A percentile compares a stretch with the other conserved stretches of the same genome.
phyloP scores from a whole-genome alignment of 2,329 filamentous ascomycete species.

The Fusarium heterosporum region DNA sequence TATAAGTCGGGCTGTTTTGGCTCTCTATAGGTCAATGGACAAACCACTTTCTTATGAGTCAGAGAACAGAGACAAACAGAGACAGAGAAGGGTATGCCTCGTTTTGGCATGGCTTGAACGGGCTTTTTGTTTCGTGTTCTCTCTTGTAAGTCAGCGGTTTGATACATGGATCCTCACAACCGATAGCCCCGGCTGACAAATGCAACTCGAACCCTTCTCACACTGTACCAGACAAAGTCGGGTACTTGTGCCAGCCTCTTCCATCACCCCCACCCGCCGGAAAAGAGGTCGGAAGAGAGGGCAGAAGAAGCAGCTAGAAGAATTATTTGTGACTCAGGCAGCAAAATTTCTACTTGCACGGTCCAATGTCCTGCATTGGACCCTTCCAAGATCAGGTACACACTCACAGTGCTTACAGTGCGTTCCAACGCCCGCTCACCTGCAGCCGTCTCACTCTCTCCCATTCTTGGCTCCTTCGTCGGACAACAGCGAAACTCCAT shows the following conservation, averaged over 20 bases:
- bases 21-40: neutral
- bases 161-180: slow-evolving; percentile 22
- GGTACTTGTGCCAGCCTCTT: slow-evolving; percentile 18
- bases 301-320: slow-evolving; percentile 48
- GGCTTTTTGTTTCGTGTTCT: slow-evolving; percentile 33
- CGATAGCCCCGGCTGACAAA: slow-evolving; percentile 45
- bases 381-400: slow-evolving; percentile 5
- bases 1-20: slow-evolving; percentile 14
- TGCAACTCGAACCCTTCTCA: slow-evolving; percentile 34
- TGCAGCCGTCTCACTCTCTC: slow-evolving; percentile 19
- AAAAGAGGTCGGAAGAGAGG: neutral
- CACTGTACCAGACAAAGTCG: slow-evolving; percentile 27
- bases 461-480: slow-evolving; percentile 38
- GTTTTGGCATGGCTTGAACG: slow-evolving; percentile 28
- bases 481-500: slow-evolving; percentile 18
- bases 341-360: slow-evolving; percentile 40
- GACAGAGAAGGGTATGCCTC: slow-evolving; percentile 8
- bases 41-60: slow-evolving; percentile 11
- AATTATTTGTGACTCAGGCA: slow-evolving; percentile 53
- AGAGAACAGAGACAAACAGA: slow-evolving; percentile 12
- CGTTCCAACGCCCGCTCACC: slow-evolving; percentile 23
- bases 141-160: slow-evolving; percentile 24
- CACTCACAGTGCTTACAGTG: slow-evolving; percentile 28
- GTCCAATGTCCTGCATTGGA: slow-evolving; percentile 15
- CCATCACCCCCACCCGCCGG: slow-evolving; percentile 18